Percentiles rank a stretch among this genome's conserved stretches.
phyloP scores from a whole-genome alignment of 164 flowering plant genomes.

The Chloranthus sessilifolius region DNA sequence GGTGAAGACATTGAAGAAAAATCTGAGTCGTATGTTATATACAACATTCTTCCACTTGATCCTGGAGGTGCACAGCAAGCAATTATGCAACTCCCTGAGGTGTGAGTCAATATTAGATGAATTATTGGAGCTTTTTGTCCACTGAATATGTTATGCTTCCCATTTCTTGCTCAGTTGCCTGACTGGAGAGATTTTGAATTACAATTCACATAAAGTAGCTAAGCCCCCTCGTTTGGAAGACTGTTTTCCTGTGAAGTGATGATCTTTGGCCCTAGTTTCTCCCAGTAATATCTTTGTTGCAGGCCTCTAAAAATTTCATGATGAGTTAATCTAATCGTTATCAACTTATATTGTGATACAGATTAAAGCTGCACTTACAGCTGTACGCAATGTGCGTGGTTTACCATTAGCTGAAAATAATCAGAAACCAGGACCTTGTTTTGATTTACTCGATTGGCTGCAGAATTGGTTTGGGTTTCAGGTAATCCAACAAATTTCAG shows the following conservation, averaged over 20 bases:
- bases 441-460: slow-evolving; percentile 81
- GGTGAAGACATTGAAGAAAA: slow-evolving; percentile 37
- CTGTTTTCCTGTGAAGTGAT: too few species aligned
- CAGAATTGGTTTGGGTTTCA: slow-evolving; percentile 79
- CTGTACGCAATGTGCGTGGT: slow-evolving; percentile 59
- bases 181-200: neutral
- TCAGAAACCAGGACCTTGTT: slow-evolving; percentile 24
- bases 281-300: too few species aligned
- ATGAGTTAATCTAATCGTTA: neutral
- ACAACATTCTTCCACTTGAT: slow-evolving; percentile 92
- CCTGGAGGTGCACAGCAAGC: slow-evolving; percentile 67
- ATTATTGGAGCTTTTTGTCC: neutral
- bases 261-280: too few species aligned
- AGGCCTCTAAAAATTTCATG: too few species aligned
- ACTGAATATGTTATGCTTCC: neutral
- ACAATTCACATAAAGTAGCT: too few species aligned
- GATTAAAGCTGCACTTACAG: slow-evolving; percentile 74
- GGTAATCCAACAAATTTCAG: too few species aligned
- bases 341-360: slow-evolving; percentile 22
- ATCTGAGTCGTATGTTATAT: slow-evolving; percentile 45
- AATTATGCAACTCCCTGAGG: slow-evolving; percentile 93
- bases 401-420: slow-evolving; percentile 46
- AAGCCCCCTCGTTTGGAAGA: too few species aligned
- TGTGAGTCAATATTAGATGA: slow-evolving; percentile 25
- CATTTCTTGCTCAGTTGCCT: too few species aligned